Percentiles rank a stretch among this genome's conserved stretches.
Conservation (phyloP, 2,329 filamentous ascomycete genomes). For the Arachnomyces sp. region DNA sequence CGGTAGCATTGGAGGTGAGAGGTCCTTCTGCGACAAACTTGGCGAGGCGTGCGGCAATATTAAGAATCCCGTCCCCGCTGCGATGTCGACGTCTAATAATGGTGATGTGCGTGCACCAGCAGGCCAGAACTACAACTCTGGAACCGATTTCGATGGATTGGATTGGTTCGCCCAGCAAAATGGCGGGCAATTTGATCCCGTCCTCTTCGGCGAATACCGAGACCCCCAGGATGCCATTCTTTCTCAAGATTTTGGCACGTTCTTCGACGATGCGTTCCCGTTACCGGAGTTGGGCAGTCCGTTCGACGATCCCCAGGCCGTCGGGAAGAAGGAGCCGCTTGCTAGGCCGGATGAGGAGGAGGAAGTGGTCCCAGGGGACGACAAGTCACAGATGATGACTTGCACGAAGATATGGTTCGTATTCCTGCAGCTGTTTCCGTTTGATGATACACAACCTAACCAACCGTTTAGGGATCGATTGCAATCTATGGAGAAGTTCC, state of each 20-base stretch:
- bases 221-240: constrained; percentile 80
- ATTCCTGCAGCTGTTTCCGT: not conserved
- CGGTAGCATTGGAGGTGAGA: constrained; percentile 32
- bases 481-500: constrained; percentile 77
- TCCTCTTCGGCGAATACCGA: constrained; percentile 84
- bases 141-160: constrained; percentile 18
- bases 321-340: constrained; percentile 65
- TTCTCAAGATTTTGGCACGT: constrained; percentile 62
- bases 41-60: constrained; percentile 39
- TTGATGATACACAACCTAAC: constrained; percentile 3
- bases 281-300: constrained; percentile 68
- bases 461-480: constrained; percentile 66
- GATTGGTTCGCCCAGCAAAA: constrained; percentile 75
- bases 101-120: constrained; percentile 24
- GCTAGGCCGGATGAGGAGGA: constrained; percentile 63
- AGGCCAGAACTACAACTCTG: constrained; percentile 11
- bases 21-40: constrained; percentile 37
- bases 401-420: constrained; percentile 92
- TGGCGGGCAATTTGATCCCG: constrained; percentile 78
- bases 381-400: constrained; percentile 59
- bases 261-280: constrained; percentile 70
- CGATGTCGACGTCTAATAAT: constrained; percentile 24
- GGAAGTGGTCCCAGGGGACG: constrained; percentile 53
- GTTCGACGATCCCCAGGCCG: constrained; percentile 54
- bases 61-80: constrained; percentile 35